phyloP scores from a whole-genome alignment of 2,329 filamentous ascomycete genomes.

The Talaromyces sp. region DNA sequence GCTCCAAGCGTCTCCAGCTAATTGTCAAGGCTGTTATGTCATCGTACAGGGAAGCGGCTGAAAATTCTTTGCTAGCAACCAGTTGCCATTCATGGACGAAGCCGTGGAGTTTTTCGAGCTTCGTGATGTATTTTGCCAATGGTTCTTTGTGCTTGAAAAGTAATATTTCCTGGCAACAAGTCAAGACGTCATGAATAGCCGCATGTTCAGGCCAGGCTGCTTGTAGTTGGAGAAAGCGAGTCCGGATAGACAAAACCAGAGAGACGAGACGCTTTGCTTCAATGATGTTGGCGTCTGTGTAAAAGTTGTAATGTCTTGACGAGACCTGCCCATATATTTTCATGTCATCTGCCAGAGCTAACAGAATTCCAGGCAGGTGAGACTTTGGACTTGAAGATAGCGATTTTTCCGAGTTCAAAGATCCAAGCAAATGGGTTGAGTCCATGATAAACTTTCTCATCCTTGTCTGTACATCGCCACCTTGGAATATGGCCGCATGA shows the following conservation, averaged over 20 bases:
- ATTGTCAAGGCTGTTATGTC: slow-evolving; percentile 75
- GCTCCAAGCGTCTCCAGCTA: slow-evolving; percentile 82
- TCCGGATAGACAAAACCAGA: slow-evolving; percentile 64
- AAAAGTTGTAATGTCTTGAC: slow-evolving; percentile 72
- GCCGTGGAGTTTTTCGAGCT: slow-evolving; percentile 79
- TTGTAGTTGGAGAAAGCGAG: slow-evolving; percentile 66
- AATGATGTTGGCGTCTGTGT: slow-evolving; percentile 69
- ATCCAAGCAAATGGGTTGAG: slow-evolving; percentile 30
- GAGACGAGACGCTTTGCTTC: slow-evolving; percentile 70
- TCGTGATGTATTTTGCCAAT: slow-evolving; percentile 77
- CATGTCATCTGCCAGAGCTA: slow-evolving; percentile 60
- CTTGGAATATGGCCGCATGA: slow-evolving; percentile 47
- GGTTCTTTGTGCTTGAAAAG: slow-evolving; percentile 75
- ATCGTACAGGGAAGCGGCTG: slow-evolving; percentile 65
- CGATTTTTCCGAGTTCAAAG: slow-evolving; percentile 22
- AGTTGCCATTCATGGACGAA: slow-evolving; percentile 92
- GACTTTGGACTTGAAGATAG: slow-evolving; percentile 36
- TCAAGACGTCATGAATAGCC: slow-evolving; percentile 72
- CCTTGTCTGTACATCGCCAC: slow-evolving; percentile 22
- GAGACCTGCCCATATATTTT: slow-evolving; percentile 42
- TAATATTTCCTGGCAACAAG: slow-evolving; percentile 68
- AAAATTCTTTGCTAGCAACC: slow-evolving; percentile 77
- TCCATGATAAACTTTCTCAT: slow-evolving; percentile 31
- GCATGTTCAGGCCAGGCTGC: slow-evolving; percentile 66
- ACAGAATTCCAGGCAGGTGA: slow-evolving; percentile 61